Percentiles rank a stretch among this genome's conserved stretches.
phyloP scores from a whole-genome alignment of 352 stramenopile species.

The Phytophthora nicotianae region DNA sequence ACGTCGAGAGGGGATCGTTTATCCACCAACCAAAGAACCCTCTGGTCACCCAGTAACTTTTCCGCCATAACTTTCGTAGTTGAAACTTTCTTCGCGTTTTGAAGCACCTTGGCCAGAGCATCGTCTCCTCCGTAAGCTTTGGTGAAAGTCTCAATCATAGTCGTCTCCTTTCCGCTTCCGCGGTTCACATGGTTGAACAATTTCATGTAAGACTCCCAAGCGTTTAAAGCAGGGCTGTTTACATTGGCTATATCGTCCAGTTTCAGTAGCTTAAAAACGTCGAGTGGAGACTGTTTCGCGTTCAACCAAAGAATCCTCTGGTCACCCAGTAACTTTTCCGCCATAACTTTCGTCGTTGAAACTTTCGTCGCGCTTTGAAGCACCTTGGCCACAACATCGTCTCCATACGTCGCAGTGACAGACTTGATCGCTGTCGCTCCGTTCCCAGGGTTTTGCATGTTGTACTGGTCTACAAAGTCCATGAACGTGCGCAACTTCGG shows the following conservation, averaged over 20 bases:
- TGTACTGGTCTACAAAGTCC: background rate
- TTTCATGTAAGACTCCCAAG: background rate
- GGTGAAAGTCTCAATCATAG: background rate
- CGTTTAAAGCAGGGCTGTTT: background rate
- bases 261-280: slow-evolving; percentile 5
- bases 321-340: background rate
- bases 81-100: background rate
- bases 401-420: slow-evolving; percentile 2
- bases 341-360: slow-evolving; percentile 2
- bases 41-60: background rate
- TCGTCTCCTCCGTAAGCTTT: background rate
- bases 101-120: background rate
- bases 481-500: slow-evolving; percentile 5
- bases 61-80: slow-evolving; percentile 3
- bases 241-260: background rate
- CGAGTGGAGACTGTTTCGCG: background rate
- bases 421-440: slow-evolving; percentile 1
- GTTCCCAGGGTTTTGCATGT: background rate
- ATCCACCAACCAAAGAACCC: background rate
- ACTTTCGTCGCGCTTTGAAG: slow-evolving; percentile 1
- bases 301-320: background rate
- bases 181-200: background rate
- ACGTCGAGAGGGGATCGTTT: background rate
- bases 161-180: background rate
- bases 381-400: slow-evolving; percentile 3